Percentiles rank a stretch among this genome's conserved stretches.
Conservation (phyloP, 495 filamentous ascomycete genomes). For the Eremomyces bilateralis region DNA sequence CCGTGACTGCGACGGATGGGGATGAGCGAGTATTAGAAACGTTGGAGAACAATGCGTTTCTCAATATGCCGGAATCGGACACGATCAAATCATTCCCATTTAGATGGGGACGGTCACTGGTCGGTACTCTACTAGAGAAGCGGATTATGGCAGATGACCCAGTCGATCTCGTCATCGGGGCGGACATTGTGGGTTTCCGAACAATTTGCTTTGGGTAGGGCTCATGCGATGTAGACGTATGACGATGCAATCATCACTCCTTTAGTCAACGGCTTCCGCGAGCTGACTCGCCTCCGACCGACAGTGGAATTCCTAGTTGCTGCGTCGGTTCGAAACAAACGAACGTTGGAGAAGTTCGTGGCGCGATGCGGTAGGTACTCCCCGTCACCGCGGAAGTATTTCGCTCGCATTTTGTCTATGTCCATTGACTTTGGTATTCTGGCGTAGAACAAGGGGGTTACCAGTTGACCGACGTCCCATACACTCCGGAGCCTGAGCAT, state of each 20-base stretch:
- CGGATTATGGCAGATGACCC: constrained; percentile 8
- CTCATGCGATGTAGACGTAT: constrained; percentile 30
- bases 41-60: constrained; percentile 39
- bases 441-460: constrained; percentile 13
- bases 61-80: constrained; percentile 34
- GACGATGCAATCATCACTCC: constrained; percentile 34
- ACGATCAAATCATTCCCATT: constrained; percentile 27
- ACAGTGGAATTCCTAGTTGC: constrained; percentile 31
- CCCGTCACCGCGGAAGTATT: neutral
- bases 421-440: constrained; percentile 5
- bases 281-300: constrained; percentile 30
- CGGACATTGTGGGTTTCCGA: constrained; percentile 17
- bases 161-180: constrained; percentile 18
- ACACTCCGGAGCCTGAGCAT: constrained; percentile 7
- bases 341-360: constrained; percentile 37
- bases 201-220: neutral
- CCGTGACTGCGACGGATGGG: constrained; percentile 61
- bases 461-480: constrained; percentile 11
- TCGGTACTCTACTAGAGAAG: constrained; percentile 8
- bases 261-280: constrained; percentile 31
- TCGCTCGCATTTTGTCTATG: neutral
- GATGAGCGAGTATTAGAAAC: constrained; percentile 48
- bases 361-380: constrained; percentile 31
- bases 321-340: constrained; percentile 37
- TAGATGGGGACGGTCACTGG: constrained; percentile 31